Percentiles rank a stretch among this genome's conserved stretches.
Evolutionary conservation across 1,284 basidiomycete genomes (phyloP).

Genomic region (Leccinum proliferum): DNA sequence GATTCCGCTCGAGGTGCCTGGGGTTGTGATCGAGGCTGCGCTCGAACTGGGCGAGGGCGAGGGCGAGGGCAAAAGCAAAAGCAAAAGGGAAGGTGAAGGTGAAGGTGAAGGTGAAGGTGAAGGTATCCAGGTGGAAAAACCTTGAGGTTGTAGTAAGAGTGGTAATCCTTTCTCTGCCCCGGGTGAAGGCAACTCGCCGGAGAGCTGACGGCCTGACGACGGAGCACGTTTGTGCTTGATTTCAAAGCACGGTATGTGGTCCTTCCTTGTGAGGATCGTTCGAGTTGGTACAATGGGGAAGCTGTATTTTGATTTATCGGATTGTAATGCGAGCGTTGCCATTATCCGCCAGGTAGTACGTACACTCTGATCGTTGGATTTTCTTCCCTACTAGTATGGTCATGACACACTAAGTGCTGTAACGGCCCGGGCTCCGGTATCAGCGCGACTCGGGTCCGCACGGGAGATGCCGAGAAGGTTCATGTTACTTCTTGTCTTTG

Average conservation of each 20-base stretch:
- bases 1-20: slow-evolving; percentile 11
- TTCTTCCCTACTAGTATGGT: no score
- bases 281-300: neutral
- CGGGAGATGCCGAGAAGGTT: neutral
- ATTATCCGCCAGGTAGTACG: neutral
- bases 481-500: no score
- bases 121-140: neutral
- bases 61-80: no score
- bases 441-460: neutral
- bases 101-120: neutral
- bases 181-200: neutral
- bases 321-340: neutral
- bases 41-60: neutral
- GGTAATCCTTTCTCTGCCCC: neutral
- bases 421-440: no score
- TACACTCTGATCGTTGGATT: no score
- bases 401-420: no score
- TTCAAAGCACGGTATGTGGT: neutral
- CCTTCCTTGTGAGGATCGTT: neutral
- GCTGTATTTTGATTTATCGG: neutral
- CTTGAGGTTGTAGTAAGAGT: neutral
- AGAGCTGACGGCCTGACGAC: neutral
- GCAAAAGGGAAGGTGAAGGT: neutral
- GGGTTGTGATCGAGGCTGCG: neutral
- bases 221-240: neutral